phyloP scores from a whole-genome alignment of 768 basidiomycete genomes.

The Mrakia hoshinonis region DNA sequence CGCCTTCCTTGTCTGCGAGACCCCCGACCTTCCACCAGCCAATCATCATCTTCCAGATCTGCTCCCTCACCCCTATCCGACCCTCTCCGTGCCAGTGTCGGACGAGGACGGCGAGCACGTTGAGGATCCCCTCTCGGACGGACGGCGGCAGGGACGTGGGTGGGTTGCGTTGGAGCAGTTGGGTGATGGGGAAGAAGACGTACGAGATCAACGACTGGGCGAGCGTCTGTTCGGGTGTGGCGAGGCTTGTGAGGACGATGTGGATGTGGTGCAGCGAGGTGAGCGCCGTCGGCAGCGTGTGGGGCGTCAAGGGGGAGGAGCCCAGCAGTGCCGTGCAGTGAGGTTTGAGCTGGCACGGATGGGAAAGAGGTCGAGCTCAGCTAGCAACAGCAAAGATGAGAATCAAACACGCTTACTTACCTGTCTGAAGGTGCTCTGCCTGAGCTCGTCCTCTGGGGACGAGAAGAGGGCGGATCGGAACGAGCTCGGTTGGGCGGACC shows the following conservation, averaged over 20 bases:
- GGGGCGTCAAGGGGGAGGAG: slow-evolving; percentile 55
- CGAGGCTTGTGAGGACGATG: slow-evolving; percentile 46
- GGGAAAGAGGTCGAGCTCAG: background rate
- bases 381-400: background rate
- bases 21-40: slow-evolving; percentile 26
- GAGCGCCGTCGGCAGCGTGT: slow-evolving; percentile 47
- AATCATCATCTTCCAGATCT: slow-evolving; percentile 47
- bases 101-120: slow-evolving; percentile 52
- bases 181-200: slow-evolving; percentile 76
- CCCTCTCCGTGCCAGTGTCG: slow-evolving; percentile 63
- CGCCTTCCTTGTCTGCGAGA: slow-evolving; percentile 17
- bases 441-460: background rate
- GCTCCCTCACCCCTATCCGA: slow-evolving; percentile 32
- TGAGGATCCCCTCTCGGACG: slow-evolving; percentile 64
- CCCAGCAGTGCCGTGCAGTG: slow-evolving; percentile 74
- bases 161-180: slow-evolving; percentile 67
- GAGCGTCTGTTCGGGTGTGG: slow-evolving; percentile 44
- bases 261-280: slow-evolving; percentile 53
- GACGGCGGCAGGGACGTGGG: slow-evolving; percentile 65
- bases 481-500: background rate
- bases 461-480: slow-evolving; percentile 16
- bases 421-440: background rate
- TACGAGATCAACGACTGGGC: slow-evolving; percentile 64
- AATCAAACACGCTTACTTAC: background rate
- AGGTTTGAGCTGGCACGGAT: slow-evolving; percentile 49